Evolutionary conservation across 306 rosid species (phyloP).

Genomic region (Vachellia collinsii): DNA sequence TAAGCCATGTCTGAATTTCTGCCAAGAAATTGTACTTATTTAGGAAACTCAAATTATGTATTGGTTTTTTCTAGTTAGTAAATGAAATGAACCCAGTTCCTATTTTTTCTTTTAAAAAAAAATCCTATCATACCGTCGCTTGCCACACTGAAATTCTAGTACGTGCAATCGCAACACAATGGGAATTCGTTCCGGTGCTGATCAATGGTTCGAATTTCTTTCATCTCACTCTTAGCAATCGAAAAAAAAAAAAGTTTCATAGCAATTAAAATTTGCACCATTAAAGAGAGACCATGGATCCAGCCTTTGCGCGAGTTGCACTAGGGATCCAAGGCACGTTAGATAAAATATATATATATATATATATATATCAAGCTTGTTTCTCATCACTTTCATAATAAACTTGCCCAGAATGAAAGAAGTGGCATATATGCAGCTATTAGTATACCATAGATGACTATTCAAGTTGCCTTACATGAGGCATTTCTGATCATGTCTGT

Average conservation of each 20-base stretch:
- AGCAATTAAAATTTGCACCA: not conserved
- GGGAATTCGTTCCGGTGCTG: not conserved
- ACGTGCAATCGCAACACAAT: not conserved
- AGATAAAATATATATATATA: no score
- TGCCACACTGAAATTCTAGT: not conserved
- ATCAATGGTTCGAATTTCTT: no score
- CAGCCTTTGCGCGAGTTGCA: no score
- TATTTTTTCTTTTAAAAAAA: no score
- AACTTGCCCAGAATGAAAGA: not conserved
- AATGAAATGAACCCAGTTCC: no score
- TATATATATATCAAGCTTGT: no score
- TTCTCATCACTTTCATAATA: not conserved
- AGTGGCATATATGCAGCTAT: not conserved
- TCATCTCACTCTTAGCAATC: no score
- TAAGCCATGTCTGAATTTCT: not conserved
- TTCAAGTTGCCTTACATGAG: not conserved
- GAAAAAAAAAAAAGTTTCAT: no score
- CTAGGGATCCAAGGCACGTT: no score
- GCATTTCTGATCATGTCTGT: not conserved
- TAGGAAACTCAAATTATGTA: no score
- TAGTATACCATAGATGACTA: not conserved
- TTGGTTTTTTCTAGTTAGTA: no score
- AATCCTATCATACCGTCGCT: no score
- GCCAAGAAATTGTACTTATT: not conserved
- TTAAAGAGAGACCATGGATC: not conserved